Percentiles rank a stretch among this genome's conserved stretches.
phyloP scores from a whole-genome alignment of 108 stramenopile genomes.

The Nitzschia sp. region DNA sequence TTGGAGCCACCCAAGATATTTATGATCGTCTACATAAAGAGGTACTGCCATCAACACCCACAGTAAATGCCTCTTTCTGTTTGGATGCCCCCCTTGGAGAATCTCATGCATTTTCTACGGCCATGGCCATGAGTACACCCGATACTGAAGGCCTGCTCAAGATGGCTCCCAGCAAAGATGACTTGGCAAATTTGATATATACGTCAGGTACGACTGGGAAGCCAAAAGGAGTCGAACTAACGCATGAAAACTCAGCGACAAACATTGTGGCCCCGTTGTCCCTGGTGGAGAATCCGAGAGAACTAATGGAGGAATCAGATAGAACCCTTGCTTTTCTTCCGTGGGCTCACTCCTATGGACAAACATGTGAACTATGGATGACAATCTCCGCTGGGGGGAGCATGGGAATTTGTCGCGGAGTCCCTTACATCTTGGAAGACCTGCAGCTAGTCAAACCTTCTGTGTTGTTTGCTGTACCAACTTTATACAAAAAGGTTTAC shows the following conservation, averaged over 20 bases:
- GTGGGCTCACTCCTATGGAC: slow-evolving; percentile 96
- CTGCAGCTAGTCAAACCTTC: slow-evolving; percentile 78
- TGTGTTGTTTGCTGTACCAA: slow-evolving; percentile 87
- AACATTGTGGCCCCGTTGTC: slow-evolving; percentile 78
- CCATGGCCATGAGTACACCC: slow-evolving; percentile 41
- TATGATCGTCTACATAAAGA: slow-evolving; percentile 59
- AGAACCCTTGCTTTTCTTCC: slow-evolving; percentile 89
- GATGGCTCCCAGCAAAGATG: slow-evolving; percentile 57
- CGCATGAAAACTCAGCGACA: slow-evolving; percentile 82
- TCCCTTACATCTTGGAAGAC: slow-evolving; percentile 78
- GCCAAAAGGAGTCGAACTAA: slow-evolving; percentile 91
- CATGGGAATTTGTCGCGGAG: slow-evolving; percentile 82
- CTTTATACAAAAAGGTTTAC: slow-evolving; percentile 91
- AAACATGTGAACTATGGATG: slow-evolving; percentile 86
- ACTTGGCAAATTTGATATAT: slow-evolving; percentile 91
- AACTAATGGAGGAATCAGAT: slow-evolving; percentile 66
- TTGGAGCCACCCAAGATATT: slow-evolving; percentile 81
- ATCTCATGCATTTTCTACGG: slow-evolving; percentile 61
- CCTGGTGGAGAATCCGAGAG: slow-evolving; percentile 67
- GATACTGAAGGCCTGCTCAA: slow-evolving; percentile 43
- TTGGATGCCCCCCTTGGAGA: slow-evolving; percentile 69
- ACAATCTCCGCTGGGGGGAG: slow-evolving; percentile 84
- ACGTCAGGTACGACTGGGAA: slow-evolving; percentile 92
- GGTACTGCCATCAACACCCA: slow-evolving; percentile 63
- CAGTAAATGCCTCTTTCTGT: slow-evolving; percentile 62